Percentiles rank a stretch among this genome's conserved stretches.
phyloP scores from a whole-genome alignment of 371 early-diverging fungal species.

The Fennellomyces sp. region DNA sequence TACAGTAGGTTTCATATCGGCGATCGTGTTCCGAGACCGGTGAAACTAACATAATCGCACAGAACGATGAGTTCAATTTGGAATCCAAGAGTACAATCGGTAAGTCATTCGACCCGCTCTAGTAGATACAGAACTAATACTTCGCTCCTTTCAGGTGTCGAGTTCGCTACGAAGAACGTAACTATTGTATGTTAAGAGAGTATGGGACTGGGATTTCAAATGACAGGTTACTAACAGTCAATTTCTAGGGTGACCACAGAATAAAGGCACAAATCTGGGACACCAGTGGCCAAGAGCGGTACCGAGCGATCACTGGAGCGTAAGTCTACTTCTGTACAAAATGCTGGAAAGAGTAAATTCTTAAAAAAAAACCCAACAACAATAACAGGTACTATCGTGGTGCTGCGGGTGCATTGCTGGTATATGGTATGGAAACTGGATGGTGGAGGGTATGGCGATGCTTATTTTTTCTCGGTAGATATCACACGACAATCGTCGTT shows the following conservation, averaged over 20 bases:
- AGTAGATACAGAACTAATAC: background rate
- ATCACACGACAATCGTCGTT: conserved; percentile 96
- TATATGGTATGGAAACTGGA: conserved; percentile 40
- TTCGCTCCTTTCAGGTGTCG: conserved; percentile 39
- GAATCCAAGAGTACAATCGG: conserved; percentile 99
- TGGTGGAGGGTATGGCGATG: background rate
- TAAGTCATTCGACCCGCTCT: background rate
- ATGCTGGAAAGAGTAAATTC: background rate
- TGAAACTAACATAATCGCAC: background rate
- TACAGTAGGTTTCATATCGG: background rate
- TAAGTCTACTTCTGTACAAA: conserved; percentile 11
- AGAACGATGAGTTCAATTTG: conserved; percentile 87
- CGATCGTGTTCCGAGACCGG: background rate
- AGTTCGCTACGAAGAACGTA: conserved; percentile 55
- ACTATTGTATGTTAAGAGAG: background rate
- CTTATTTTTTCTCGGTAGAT: conserved; percentile 52
- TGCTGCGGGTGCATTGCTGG: conserved; percentile 47
- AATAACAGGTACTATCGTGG: conserved; percentile 43
- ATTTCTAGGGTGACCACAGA: conserved; percentile 27
- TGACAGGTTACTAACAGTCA: no score
- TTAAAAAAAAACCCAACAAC: no score
- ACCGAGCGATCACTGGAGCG: conserved; percentile 71
- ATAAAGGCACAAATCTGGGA: conserved; percentile 92
- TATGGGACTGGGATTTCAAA: no score
- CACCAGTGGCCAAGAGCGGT: conserved; percentile 83